Conservation (phyloP, 2,329 filamentous ascomycete species). For the Paracorniculantispora psalliotae region DNA sequence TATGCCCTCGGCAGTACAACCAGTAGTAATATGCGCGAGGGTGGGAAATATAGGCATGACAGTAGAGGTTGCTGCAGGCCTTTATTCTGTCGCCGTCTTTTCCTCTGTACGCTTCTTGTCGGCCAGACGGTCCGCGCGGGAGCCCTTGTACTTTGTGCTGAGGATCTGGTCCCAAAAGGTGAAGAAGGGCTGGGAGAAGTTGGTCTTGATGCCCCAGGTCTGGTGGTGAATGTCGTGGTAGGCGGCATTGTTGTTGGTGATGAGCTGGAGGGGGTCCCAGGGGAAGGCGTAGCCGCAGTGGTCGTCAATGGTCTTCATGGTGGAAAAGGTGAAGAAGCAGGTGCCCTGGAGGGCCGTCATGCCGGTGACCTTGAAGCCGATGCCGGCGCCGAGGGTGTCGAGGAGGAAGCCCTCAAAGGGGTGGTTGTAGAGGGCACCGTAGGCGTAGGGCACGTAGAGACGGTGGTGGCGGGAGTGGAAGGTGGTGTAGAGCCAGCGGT, state of each 20-base stretch:
- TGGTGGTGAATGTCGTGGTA: slow-evolving; percentile 99
- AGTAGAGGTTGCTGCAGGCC: too few species aligned
- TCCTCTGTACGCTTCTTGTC: slow-evolving; percentile 30
- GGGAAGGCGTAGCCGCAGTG: slow-evolving; percentile 96
- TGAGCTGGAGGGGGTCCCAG: slow-evolving; percentile 86
- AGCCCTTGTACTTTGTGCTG: slow-evolving; percentile 77
- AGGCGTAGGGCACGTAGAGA: slow-evolving; percentile 95
- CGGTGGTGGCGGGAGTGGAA: slow-evolving; percentile 96
- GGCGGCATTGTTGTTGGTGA: slow-evolving; percentile 90
- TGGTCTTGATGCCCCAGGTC: slow-evolving; percentile 97
- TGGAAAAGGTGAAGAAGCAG: slow-evolving; percentile 82
- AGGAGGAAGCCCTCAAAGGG: slow-evolving; percentile 90
- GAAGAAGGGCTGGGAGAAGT: slow-evolving; percentile 88
- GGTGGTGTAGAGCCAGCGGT: slow-evolving; percentile 90
- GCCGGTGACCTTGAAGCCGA: slow-evolving; percentile 74
- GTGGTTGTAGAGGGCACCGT: slow-evolving; percentile 95
- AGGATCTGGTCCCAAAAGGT: slow-evolving; percentile 88
- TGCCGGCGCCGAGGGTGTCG: slow-evolving; percentile 80
- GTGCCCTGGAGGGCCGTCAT: slow-evolving; percentile 86
- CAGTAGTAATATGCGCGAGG: neutral
- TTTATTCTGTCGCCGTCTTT: slow-evolving; percentile 16
- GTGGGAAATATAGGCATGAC: neutral
- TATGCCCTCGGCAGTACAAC: too few species aligned
- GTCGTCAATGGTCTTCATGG: slow-evolving; percentile 95
- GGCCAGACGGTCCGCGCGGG: slow-evolving; percentile 37